Base-by-base conservation (phyloP, 805 yeast species). In the Saccharomycopsis guyanensis region DNA sequence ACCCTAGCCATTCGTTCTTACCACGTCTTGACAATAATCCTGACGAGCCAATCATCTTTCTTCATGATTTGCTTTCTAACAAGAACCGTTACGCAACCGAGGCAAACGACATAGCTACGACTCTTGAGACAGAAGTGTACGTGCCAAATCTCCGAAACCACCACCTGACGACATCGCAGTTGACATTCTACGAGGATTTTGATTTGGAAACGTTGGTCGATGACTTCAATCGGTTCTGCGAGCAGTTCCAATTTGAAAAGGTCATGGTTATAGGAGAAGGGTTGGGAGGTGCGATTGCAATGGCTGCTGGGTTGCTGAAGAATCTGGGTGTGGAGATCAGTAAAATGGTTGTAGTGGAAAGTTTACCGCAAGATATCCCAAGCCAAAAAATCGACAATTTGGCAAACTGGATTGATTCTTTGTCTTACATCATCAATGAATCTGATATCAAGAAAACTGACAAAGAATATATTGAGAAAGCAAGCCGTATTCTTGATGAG, bases 81-180 rank as follows among this genome's bases (percentile, higher is more conserved):
- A 42, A 37, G 22, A 39, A 43, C 8, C 3, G 37, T 12, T 29
- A 39, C 22, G 18, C 31, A 4, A 40, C 40, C 3, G 54, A 51
- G 34, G 52, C 45, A 8, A 48, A 51, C 27, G 54, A 51, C 20
- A 47, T 51, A 18, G 29, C 47, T 3, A 10, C 38, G 24, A 51
- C 49, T 5, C 38, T 51, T 13, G 54, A 51, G 23, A 51, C 54
- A 4, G 44, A 45, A 2, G 49, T 51, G 16, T 51, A 51, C 18
- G 31, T 38, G 8, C 32, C 40, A 15, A 39, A 51, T 27, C 39
- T 51, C 10, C 22, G 48, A 35, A 43, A 46, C 27, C 45, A 44
- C 18, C 25, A 46, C 10, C 32, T 27, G 32, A 8, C 13, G 32
- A 32, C 19, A 12, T 31, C 37, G 18, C 20, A 23, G 15, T 15